phyloP scores from a whole-genome alignment of 768 basidiomycete species.

The Mycena kentingensis region DNA sequence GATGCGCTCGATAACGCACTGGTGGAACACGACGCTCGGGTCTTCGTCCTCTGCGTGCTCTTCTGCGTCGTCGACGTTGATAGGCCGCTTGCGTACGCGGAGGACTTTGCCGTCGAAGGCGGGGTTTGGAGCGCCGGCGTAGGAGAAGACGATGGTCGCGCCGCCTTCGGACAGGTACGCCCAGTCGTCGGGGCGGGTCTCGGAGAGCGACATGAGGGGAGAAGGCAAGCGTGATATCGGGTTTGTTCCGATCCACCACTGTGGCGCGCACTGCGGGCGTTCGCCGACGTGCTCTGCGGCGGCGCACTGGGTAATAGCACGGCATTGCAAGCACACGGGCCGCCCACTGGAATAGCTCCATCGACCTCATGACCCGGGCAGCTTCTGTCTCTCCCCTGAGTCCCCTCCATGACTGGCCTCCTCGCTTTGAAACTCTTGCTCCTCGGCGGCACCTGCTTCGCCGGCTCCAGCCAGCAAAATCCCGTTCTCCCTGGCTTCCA shows the following conservation, averaged over 20 bases:
- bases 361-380: no score
- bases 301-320: no score
- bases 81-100: slow-evolving; percentile 65
- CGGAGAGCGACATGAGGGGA: slow-evolving; percentile 14
- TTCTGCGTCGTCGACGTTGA: background rate
- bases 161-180: slow-evolving; percentile 91
- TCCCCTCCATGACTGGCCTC: no score
- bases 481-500: slow-evolving; percentile 33
- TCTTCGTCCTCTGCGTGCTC: slow-evolving; percentile 36
- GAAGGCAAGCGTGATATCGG: no score
- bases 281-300: no score
- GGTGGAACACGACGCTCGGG: slow-evolving; percentile 56
- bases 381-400: no score
- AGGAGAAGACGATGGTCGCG: slow-evolving; percentile 86
- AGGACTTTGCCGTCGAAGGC: slow-evolving; percentile 67
- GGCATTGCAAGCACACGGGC: no score
- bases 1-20: slow-evolving; percentile 62
- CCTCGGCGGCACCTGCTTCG: no score
- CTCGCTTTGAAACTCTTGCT: no score
- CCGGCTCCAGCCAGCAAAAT: slow-evolving; percentile 13
- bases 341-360: no score
- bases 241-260: no score
- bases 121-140: slow-evolving; percentile 56
- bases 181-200: slow-evolving; percentile 62
- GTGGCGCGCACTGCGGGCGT: no score